A percentile compares a stretch with the other conserved stretches of the same genome.
Evolutionary conservation across 2,329 filamentous ascomycete species (phyloP).

Genomic region (Esteya vermicola): DNA sequence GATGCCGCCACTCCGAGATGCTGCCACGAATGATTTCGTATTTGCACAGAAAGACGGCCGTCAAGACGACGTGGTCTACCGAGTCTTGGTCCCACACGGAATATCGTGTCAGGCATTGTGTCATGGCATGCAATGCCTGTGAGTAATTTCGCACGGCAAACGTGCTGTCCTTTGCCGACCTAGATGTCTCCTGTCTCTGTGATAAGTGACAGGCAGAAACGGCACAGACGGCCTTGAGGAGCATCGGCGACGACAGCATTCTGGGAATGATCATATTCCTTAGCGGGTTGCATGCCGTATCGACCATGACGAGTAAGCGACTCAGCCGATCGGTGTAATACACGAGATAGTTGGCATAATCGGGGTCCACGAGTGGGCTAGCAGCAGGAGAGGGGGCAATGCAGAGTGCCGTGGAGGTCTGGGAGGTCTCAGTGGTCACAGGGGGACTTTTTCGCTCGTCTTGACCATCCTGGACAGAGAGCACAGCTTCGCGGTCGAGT

Average conservation of each 20-base stretch:
- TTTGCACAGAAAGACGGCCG: slow-evolving; percentile 1
- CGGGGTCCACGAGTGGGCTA: no score
- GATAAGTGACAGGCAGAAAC: background rate
- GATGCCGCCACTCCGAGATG: background rate
- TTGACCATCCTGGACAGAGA: no score
- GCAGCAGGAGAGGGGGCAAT: no score
- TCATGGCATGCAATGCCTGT: background rate
- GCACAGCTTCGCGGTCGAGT: no score
- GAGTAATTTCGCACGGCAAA: background rate
- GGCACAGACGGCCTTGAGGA: background rate
- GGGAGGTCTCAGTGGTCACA: no score
- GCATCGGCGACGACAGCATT: background rate
- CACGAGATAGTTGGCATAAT: background rate
- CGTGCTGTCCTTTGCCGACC: background rate
- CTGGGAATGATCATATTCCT: background rate
- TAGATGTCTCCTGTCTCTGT: background rate
- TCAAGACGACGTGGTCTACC: background rate
- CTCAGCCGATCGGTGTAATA: background rate
- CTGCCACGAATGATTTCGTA: slow-evolving; percentile 1
- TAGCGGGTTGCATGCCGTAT: background rate
- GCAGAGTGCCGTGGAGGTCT: no score
- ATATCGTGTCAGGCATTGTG: background rate
- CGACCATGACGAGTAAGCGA: background rate
- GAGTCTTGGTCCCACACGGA: background rate
- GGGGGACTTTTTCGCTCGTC: no score